phyloP scores from a whole-genome alignment of 2,329 filamentous ascomycete genomes.

The Aspergillus unguis region DNA sequence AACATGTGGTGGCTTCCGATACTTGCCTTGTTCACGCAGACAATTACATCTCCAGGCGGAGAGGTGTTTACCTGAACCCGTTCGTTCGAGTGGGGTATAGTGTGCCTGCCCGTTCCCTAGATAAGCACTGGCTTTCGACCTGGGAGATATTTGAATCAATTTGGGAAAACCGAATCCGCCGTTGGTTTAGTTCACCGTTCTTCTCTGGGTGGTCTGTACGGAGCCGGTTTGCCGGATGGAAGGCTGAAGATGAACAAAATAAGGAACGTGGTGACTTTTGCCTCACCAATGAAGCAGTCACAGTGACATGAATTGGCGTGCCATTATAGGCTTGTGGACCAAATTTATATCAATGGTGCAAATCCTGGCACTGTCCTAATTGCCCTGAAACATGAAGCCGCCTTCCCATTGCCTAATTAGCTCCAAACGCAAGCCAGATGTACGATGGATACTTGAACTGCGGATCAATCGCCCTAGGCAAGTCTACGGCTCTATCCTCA shows the following conservation, averaged over 20 bases:
- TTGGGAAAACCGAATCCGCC: slow-evolving; percentile 57
- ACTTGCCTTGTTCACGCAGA: slow-evolving; percentile 62
- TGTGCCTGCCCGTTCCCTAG: slow-evolving; percentile 21
- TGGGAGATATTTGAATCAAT: slow-evolving; percentile 51
- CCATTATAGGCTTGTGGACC: too few species aligned
- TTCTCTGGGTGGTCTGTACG: slow-evolving; percentile 29
- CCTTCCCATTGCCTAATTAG: too few species aligned
- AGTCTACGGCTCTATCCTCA: too few species aligned
- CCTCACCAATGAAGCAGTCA: slow-evolving; percentile 53
- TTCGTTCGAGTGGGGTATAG: slow-evolving; percentile 40
- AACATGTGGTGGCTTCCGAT: slow-evolving; percentile 67
- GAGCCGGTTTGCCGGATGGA: slow-evolving; percentile 39
- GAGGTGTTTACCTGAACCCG: slow-evolving; percentile 40
- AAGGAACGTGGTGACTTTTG: slow-evolving; percentile 52
- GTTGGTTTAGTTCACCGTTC: slow-evolving; percentile 31
- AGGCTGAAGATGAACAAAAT: slow-evolving; percentile 15
- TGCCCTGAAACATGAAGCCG: too few species aligned
- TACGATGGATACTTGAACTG: too few species aligned
- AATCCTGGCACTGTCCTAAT: too few species aligned
- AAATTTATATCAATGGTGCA: too few species aligned
- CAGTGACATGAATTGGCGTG: not conserved
- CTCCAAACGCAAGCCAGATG: too few species aligned
- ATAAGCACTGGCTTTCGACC: slow-evolving; percentile 51
- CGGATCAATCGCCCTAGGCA: too few species aligned
- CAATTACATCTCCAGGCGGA: slow-evolving; percentile 29